Evolutionary conservation across 2,329 filamentous ascomycete genomes (phyloP).

Genomic region (Tolypocladium amazonense): DNA sequence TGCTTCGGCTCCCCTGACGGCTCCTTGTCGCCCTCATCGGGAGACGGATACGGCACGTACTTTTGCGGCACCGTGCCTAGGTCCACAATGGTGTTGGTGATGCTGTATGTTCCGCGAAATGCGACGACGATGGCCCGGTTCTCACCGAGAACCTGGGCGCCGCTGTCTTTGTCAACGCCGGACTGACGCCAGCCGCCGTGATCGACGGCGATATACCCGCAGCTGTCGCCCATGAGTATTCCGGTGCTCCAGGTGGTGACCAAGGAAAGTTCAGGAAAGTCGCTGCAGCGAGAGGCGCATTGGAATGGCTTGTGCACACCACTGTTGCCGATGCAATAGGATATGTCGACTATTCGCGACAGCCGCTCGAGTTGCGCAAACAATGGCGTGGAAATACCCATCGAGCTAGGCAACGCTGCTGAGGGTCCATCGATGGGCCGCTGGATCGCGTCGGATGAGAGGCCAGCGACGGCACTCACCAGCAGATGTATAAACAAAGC

Average conservation of each 20-base stretch:
- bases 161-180: conserved; percentile 3
- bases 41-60: conserved; percentile 76
- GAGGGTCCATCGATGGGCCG: background rate
- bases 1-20: conserved; percentile 27
- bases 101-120: conserved; percentile 89
- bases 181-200: conserved; percentile 31
- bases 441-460: background rate
- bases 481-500: background rate
- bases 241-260: conserved; percentile 87
- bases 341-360: conserved; percentile 84
- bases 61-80: conserved; percentile 80
- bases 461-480: background rate
- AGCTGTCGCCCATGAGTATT: conserved; percentile 75
- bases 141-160: conserved; percentile 8
- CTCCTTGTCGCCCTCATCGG: conserved; percentile 28
- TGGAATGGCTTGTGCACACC: conserved; percentile 76
- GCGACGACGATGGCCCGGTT: conserved; percentile 60
- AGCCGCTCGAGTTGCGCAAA: conserved; percentile 80
- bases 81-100: conserved; percentile 85
- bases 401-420: background rate
- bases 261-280: conserved; percentile 73
- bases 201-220: conserved; percentile 87
- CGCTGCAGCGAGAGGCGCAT: conserved; percentile 74
- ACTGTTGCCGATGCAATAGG: conserved; percentile 82
- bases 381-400: conserved; percentile 46